These are phyloP conservation scores for Serendipita sp. DNA, from an alignment of 768 basidiomycete species.

Conservation along the genomic window DNA sequence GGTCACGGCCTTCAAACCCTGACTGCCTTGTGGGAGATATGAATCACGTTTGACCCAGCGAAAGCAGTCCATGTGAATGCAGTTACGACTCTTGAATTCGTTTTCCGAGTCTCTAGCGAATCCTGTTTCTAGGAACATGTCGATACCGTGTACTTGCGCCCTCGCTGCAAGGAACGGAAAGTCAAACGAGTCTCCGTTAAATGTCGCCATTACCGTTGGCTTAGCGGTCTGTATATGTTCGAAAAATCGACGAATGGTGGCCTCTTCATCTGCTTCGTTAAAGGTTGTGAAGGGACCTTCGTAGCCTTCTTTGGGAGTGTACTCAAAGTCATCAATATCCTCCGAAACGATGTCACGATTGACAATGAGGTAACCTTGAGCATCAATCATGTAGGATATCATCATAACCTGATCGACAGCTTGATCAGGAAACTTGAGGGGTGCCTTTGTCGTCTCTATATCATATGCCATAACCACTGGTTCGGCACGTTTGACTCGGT, in stretches of 20 bases:
- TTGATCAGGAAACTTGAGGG: conserved; percentile 97
- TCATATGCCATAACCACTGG: conserved; percentile 98
- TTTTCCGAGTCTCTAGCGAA: conserved; percentile 85
- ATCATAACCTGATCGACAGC: conserved; percentile 98
- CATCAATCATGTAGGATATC: conserved; percentile 99
- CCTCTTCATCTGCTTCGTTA: conserved; percentile 84
- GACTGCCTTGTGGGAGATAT: conserved; percentile 94
- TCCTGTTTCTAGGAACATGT: conserved; percentile 91
- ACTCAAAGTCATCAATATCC: conserved; percentile 97
- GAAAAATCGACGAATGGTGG: conserved; percentile 76
- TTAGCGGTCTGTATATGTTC: conserved; percentile 85
- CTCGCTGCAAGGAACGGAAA: conserved; percentile 90
- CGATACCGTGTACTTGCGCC: conserved; percentile 75
- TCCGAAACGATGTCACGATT: conserved; percentile 95
- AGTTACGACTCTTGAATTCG: conserved; percentile 84
- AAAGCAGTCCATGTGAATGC: conserved; percentile 98
- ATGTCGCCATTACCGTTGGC: conserved; percentile 95
- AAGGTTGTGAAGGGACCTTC: conserved; percentile 93
- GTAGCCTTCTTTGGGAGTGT: conserved; percentile 95
- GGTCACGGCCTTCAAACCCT: conserved; percentile 96
- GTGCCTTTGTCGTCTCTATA: conserved; percentile 98
- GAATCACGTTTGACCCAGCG: conserved; percentile 99
- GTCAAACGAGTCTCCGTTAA: conserved; percentile 99
- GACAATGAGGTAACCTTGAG: conserved; percentile 92
- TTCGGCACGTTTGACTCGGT: conserved; percentile 94